Conservation (phyloP, 2,329 filamentous ascomycete species). For the Colletotrichum cordylinicola region DNA sequence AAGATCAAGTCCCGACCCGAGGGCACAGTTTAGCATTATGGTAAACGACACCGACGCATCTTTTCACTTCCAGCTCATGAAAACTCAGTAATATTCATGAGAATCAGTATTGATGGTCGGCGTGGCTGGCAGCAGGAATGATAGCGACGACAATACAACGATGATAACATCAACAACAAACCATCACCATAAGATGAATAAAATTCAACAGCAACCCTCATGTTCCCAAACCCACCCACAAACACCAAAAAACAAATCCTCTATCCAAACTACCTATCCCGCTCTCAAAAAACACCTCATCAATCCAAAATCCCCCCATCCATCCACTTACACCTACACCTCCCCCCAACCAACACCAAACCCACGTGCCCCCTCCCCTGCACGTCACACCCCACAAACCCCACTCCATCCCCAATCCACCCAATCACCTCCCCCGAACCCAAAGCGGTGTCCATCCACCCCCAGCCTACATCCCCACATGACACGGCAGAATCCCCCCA, state of each 20-base stretch:
- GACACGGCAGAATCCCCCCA: conserved; percentile 11
- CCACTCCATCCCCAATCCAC: neutral
- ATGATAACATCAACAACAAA: too few species aligned
- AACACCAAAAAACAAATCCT: neutral
- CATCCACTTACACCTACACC: neutral
- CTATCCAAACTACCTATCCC: fast-evolving
- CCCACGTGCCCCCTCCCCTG: neutral
- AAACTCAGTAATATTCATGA: too few species aligned
- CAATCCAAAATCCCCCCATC: neutral
- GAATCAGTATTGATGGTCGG: too few species aligned
- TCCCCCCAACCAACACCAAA: neutral
- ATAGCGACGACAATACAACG: too few species aligned
- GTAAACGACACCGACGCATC: too few species aligned
- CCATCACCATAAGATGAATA: fast-evolving
- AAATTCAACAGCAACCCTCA: neutral
- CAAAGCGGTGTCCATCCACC: neutral
- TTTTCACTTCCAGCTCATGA: too few species aligned
- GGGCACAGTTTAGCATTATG: too few species aligned
- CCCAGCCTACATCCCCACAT: neutral
- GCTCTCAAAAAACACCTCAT: neutral
- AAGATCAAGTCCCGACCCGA: too few species aligned
- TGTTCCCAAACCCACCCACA: fast-evolving
- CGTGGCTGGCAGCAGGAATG: too few species aligned
- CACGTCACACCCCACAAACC: neutral
- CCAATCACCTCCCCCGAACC: neutral